Evolutionary conservation across 164 flowering plant species (phyloP).

Genomic region (Platanus orientalis): DNA sequence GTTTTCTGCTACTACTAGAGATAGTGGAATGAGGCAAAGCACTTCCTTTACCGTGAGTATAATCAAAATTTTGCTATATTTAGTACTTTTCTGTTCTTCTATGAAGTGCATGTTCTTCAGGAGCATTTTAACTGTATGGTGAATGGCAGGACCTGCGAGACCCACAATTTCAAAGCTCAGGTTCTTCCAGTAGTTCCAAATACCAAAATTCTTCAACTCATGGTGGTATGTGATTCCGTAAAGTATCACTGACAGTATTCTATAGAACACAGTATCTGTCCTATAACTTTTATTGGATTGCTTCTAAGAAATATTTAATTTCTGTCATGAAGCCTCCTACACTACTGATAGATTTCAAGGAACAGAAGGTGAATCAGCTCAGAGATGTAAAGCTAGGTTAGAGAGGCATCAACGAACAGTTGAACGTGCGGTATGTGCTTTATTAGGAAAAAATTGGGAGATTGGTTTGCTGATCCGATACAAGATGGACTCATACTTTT

Average conservation of each 20-base stretch:
- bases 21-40: constrained; percentile 34
- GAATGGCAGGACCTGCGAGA: constrained; percentile 27
- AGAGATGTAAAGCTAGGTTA: constrained; percentile 82
- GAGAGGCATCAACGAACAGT: constrained; percentile 84
- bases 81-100: constrained; percentile 15
- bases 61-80: neutral
- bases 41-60: constrained; percentile 40
- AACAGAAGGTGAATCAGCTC: constrained; percentile 74
- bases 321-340: constrained; percentile 21
- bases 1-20: constrained; percentile 33
- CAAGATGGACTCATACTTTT: constrained; percentile 7
- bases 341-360: constrained; percentile 33
- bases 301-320: constrained; percentile 12
- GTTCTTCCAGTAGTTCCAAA: constrained; percentile 30
- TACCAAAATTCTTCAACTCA: constrained; percentile 30
- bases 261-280: constrained; percentile 1
- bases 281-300: constrained; percentile 1
- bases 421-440: constrained; percentile 75
- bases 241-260: neutral
- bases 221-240: constrained; percentile 28
- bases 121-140: constrained; percentile 1
- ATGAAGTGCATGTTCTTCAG: constrained; percentile 11
- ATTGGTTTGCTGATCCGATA: neutral
- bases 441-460: neutral
- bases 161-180: constrained; percentile 29